Evolutionary conservation across 345 rosid species (phyloP).

Genomic region (Acer negundo): DNA sequence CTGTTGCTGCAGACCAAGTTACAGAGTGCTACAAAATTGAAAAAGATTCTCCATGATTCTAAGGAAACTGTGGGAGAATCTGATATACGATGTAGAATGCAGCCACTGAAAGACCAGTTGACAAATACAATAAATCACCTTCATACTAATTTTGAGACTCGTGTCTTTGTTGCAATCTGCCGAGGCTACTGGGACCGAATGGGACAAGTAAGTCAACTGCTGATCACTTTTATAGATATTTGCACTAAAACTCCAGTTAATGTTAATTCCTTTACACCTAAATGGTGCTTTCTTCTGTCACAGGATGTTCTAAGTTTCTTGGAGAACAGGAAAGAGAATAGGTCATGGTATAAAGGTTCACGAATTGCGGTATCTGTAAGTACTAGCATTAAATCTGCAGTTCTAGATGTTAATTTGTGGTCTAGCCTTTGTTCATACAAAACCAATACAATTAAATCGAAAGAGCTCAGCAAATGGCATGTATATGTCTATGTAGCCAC

Average conservation of each 20-base stretch:
- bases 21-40: conserved; percentile 77
- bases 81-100: conserved; percentile 76
- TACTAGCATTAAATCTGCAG: conserved; percentile 13
- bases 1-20: conserved; percentile 61
- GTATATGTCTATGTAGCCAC: no score
- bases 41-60: conserved; percentile 91
- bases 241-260: background rate
- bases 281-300: conserved; percentile 6
- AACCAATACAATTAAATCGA: background rate
- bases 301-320: conserved; percentile 87
- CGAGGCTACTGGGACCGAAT: conserved; percentile 96
- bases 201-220: conserved; percentile 68
- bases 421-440: background rate
- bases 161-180: conserved; percentile 76
- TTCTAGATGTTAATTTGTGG: conserved; percentile 5
- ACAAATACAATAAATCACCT: conserved; percentile 75
- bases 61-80: conserved; percentile 86
- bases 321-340: conserved; percentile 94
- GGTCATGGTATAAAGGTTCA: conserved; percentile 96
- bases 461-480: background rate
- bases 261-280: background rate
- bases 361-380: conserved; percentile 85
- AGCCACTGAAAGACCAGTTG: conserved; percentile 81
- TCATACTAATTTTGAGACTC: conserved; percentile 70
- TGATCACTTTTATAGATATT: conserved; percentile 5